Percentiles rank a stretch among this genome's conserved stretches.
Evolutionary conservation across 2,329 filamentous ascomycete species (phyloP).

Genomic region (Epichloe uncinata): DNA sequence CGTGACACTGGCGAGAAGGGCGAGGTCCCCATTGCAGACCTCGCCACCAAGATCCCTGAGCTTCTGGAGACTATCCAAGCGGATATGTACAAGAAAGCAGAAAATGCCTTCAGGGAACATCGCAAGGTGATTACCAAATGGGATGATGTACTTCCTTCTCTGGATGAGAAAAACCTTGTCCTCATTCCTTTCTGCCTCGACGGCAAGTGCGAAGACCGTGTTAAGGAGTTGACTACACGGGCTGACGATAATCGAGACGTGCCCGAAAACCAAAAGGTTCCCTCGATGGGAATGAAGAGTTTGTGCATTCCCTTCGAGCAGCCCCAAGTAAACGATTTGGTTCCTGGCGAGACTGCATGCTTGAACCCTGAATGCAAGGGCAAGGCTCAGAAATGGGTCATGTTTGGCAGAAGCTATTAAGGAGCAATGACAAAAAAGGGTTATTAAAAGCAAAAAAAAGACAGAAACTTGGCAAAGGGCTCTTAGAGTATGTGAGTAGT

Average conservation of each 20-base stretch:
- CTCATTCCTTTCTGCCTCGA: constrained; percentile 83
- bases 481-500: constrained; percentile 3
- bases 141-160: constrained; percentile 79
- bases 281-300: constrained; percentile 54
- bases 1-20: constrained; percentile 80
- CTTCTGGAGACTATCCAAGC: constrained; percentile 83
- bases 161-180: constrained; percentile 86
- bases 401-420: constrained; percentile 73
- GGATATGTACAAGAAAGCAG: constrained; percentile 67
- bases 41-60: constrained; percentile 59
- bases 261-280: constrained; percentile 39
- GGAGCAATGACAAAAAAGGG: not conserved
- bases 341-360: constrained; percentile 76
- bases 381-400: constrained; percentile 72
- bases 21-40: constrained; percentile 60
- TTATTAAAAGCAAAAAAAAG: not conserved
- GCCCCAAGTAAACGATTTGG: constrained; percentile 53
- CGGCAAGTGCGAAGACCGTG: constrained; percentile 74
- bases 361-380: constrained; percentile 73
- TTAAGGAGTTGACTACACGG: constrained; percentile 83
- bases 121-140: constrained; percentile 72
- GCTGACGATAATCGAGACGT: constrained; percentile 46
- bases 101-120: constrained; percentile 66
- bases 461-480: not conserved
- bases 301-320: constrained; percentile 69